phyloP scores from a whole-genome alignment of 495 filamentous ascomycete genomes.

The Collariella sp. region DNA sequence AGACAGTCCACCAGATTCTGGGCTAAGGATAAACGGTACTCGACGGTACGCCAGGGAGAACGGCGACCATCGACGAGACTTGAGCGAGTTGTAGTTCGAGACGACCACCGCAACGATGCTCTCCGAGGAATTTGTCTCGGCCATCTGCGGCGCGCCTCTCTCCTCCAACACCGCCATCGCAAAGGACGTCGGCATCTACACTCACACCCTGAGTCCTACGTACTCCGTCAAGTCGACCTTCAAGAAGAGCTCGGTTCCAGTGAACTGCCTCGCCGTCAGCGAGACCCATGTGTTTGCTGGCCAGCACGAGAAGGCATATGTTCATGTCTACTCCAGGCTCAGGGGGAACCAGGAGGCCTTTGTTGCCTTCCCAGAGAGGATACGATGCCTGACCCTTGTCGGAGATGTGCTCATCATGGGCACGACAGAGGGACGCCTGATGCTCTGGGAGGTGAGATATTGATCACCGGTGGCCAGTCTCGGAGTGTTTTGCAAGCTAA shows the following conservation, averaged over 20 bases:
- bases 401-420: conserved; percentile 70
- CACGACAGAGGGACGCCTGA: conserved; percentile 76
- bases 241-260: conserved; percentile 82
- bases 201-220: conserved; percentile 72
- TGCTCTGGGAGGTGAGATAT: conserved; percentile 77
- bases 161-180: conserved; percentile 54
- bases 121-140: conserved; percentile 71
- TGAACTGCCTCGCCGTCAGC: conserved; percentile 73
- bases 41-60: no score
- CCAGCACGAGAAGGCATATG: conserved; percentile 79
- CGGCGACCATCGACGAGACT: no score
- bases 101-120: conserved; percentile 47
- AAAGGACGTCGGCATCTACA: conserved; percentile 75
- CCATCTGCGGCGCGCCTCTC: conserved; percentile 57
- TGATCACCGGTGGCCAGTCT: neutral
- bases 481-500: conserved; percentile 3
- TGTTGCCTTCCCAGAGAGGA: conserved; percentile 77
- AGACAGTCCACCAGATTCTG: no score
- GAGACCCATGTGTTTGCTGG: conserved; percentile 81
- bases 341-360: conserved; percentile 79
- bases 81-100: neutral
- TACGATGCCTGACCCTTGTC: conserved; percentile 58
- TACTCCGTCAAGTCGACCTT: conserved; percentile 63
- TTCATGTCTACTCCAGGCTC: conserved; percentile 81
- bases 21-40: no score